Conservation (phyloP, 2,329 filamentous ascomycete species). For the Monilinia polystroma region DNA sequence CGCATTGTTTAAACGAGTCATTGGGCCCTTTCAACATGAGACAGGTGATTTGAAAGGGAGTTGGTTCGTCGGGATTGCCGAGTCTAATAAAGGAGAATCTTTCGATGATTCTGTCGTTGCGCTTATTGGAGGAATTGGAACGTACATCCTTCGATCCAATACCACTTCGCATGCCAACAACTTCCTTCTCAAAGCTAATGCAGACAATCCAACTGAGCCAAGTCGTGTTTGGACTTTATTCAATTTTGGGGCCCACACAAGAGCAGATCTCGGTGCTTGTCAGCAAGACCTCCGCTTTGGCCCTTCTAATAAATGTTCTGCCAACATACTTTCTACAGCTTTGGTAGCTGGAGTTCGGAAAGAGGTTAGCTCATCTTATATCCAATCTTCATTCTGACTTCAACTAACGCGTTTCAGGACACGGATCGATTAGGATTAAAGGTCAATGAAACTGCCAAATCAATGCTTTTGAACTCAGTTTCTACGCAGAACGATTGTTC, state of each 20-base stretch:
- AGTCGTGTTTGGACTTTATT: slow-evolving; percentile 24
- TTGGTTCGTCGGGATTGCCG: slow-evolving; percentile 25
- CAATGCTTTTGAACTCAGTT: slow-evolving; percentile 33
- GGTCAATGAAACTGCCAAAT: slow-evolving; percentile 28
- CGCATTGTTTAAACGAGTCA: slow-evolving; percentile 25
- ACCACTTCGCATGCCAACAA: slow-evolving; percentile 29
- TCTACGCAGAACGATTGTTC: slow-evolving; percentile 25
- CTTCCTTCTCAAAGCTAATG: slow-evolving; percentile 19
- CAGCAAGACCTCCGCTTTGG: slow-evolving; percentile 19
- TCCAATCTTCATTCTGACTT: neutral
- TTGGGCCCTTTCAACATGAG: slow-evolving; percentile 23
- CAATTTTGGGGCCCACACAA: slow-evolving; percentile 16
- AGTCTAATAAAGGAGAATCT: slow-evolving; percentile 8
- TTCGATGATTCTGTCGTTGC: slow-evolving; percentile 19
- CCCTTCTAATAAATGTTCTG: slow-evolving; percentile 21
- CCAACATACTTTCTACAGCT: slow-evolving; percentile 22
- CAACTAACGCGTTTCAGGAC: slow-evolving; percentile 28
- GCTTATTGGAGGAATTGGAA: slow-evolving; percentile 32
- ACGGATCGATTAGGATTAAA: slow-evolving; percentile 24
- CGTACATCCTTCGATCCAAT: slow-evolving; percentile 29
- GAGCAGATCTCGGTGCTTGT: slow-evolving; percentile 9
- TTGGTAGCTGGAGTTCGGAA: slow-evolving; percentile 32
- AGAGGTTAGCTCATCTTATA: slow-evolving; percentile 28
- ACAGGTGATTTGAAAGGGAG: slow-evolving; percentile 8
- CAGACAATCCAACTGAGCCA: slow-evolving; percentile 8